Conservation (phyloP, 768 basidiomycete genomes). For the Sarcomyxa edulis region DNA sequence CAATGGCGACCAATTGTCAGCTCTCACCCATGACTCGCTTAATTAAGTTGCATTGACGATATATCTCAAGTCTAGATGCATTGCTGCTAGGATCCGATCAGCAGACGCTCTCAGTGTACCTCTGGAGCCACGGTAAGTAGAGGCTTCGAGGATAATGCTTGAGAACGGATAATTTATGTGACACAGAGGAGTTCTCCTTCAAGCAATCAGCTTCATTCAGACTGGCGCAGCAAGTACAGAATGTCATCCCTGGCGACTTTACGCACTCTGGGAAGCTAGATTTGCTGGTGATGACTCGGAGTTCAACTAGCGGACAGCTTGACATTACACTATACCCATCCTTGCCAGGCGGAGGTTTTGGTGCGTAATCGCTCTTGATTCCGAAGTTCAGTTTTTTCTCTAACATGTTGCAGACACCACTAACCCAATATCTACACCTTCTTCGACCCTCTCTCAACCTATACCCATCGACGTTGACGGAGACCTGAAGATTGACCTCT, state of each 20-base stretch:
- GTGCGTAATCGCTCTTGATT: constrained; percentile 31
- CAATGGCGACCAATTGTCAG: constrained; percentile 93
- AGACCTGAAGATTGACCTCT: constrained; percentile 83
- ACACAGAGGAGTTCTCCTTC: constrained; percentile 54
- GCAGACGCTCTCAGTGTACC: constrained; percentile 66
- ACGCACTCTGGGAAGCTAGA: constrained; percentile 91
- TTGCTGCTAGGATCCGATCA: constrained; percentile 73
- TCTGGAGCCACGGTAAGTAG: constrained; percentile 75
- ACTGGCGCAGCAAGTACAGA: constrained; percentile 57
- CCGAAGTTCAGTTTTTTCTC: not conserved
- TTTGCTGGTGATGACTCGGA: constrained; percentile 79
- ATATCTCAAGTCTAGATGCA: constrained; percentile 62
- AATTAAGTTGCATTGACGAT: not conserved
- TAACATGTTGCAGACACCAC: constrained; percentile 20
- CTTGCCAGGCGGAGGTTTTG: constrained; percentile 54
- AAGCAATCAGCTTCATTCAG: constrained; percentile 43
- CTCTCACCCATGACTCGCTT: constrained; percentile 7
- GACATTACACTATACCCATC: constrained; percentile 72
- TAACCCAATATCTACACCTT: constrained; percentile 44
- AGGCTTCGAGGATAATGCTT: not conserved
- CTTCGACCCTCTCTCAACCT: constrained; percentile 73
- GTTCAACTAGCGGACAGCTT: constrained; percentile 40
- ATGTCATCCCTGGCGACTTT: constrained; percentile 91
- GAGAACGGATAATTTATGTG: constrained; percentile 6
- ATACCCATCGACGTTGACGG: constrained; percentile 85